Conservation (phyloP, 148 eudicot species). For the Dianthus caryophyllus region DNA sequence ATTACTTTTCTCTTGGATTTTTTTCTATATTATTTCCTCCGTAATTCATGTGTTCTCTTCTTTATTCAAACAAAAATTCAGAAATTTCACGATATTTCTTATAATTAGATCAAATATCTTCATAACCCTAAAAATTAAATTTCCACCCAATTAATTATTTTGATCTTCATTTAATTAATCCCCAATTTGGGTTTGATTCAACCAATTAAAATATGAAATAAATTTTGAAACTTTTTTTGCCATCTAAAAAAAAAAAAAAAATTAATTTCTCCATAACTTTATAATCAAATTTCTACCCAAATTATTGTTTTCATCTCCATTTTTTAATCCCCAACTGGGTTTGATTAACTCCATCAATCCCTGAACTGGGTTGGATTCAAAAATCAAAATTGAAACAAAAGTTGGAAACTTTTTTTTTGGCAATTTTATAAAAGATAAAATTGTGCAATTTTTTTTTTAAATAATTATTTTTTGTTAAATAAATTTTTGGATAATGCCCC, state of each 20-base stretch:
- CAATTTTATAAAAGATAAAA: neutral
- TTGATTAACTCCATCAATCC: neutral
- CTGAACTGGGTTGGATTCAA: constrained; percentile 14
- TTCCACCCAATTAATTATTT: neutral
- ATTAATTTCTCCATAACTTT: neutral
- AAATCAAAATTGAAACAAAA: neutral
- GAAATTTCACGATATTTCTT: neutral
- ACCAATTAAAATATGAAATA: too few relatives aligned
- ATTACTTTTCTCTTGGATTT: neutral
- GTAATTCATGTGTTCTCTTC: neutral
- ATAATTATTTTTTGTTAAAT: neutral
- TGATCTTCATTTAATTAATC: neutral
- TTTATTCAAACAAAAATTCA: neutral
- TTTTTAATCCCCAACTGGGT: neutral
- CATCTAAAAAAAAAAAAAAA: too few relatives aligned
- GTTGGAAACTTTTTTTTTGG: neutral
- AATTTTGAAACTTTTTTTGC: too few relatives aligned
- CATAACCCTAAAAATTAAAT: constrained; percentile 8
- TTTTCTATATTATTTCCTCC: too few relatives aligned
- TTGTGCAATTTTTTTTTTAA: constrained; percentile 5
- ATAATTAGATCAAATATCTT: too few relatives aligned
- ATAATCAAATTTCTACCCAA: neutral
- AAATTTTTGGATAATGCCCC: constrained; percentile 45
- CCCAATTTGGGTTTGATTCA: neutral
- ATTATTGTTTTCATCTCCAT: neutral